Evolutionary conservation across 2,329 filamentous ascomycete genomes (phyloP).

Genomic region (Alternaria brassicicola): DNA sequence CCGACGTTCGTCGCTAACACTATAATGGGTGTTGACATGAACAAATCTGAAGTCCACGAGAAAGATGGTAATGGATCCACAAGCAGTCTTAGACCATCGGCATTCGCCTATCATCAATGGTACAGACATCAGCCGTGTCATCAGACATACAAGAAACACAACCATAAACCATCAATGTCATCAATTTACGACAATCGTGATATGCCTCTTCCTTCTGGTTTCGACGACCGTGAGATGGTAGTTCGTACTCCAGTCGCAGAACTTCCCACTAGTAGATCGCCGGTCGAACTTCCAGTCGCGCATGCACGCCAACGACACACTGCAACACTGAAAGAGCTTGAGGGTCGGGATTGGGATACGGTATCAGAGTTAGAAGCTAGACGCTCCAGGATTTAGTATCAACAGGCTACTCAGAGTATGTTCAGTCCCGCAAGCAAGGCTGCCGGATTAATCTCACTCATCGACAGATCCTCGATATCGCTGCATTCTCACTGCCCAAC

Average conservation of each 20-base stretch:
- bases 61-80: background rate
- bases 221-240: background rate
- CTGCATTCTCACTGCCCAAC: background rate
- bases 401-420: background rate
- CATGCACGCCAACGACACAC: background rate
- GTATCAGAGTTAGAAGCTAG: background rate
- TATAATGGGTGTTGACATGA: background rate
- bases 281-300: background rate
- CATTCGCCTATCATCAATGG: background rate
- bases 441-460: slow-evolving; percentile 4
- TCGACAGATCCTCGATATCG: slow-evolving; percentile 4
- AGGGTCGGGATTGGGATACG: slow-evolving; percentile 1
- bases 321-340: slow-evolving; percentile 1
- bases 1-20: background rate
- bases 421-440: background rate
- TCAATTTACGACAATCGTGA: background rate
- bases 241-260: background rate
- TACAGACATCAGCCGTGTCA: background rate
- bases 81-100: background rate
- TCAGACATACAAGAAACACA: background rate
- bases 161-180: background rate
- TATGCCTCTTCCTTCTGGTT: background rate
- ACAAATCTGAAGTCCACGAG: background rate
- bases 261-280: background rate
- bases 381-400: background rate